Evolutionary conservation across 805 yeast genomes (phyloP), one percentile per base, ranked within the genome.

Genomic region (Maudiozyma barnettii): DNA sequence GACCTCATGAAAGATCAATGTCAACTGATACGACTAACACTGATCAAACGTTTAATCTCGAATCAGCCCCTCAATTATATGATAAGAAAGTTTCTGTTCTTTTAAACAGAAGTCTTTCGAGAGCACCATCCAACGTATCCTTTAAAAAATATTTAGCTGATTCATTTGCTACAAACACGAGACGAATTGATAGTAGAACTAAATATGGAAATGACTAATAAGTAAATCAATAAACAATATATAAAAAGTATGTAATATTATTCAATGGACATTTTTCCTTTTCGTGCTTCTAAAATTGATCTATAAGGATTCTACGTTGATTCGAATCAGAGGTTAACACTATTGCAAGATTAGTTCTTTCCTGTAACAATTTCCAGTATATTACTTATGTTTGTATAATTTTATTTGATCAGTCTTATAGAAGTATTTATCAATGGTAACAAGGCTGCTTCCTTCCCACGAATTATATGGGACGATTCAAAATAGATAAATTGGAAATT

Each of bases 71-170:
- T 0, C 84, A 80, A 56, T 74, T 84, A 0, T 84, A 84, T 58
- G 95, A 84, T 59, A 82, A 81, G 62, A 84, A 83, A 61, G 93
- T 84, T 1, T 79, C 87, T 26, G 76, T 79, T n/a, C 82, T 84
- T 43, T 69, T 84, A 59, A 84, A 82, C 58, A 70, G 82, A 52
- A 82, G 88, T 52, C 69, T 84, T 59, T 86, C 87, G 2, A 68
- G 88, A 48, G 78, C 87, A 0, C 81, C 83, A 16, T 83, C 95
- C 0, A 82, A 82, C 44, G 74, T 86, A 0, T 84, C 95, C 2
- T 87, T 87, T 71, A 81, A 82, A 59, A 80, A 82, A 19, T 75
- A 84, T 26, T 70, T 85, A 54, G 89, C 86, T 0, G 95, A 85
- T 52, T 78, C 86, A 0, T 74, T 77, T 58, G 68, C 69, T 2